Conservation (phyloP, 768 basidiomycete species). For the Termitomyces bulborhizus region DNA sequence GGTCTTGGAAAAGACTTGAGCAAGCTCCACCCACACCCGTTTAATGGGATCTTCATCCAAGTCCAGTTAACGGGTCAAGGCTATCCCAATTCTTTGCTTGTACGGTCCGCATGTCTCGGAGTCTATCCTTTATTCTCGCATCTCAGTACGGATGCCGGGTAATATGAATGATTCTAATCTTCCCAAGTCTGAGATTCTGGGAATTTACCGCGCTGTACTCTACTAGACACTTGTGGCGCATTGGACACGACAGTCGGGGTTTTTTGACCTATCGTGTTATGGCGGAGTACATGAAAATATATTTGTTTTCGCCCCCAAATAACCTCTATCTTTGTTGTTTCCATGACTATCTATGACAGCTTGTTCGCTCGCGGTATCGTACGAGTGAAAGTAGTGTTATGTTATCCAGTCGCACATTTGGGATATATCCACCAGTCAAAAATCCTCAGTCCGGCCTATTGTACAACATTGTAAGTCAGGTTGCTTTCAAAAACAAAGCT, state of each 20-base stretch:
- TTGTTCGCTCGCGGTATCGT: no score
- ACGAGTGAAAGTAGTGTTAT: no score
- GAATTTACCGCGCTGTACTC: background rate
- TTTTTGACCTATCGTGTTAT: background rate
- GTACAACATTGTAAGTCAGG: no score
- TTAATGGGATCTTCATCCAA: no score
- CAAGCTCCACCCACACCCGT: no score
- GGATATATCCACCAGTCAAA: no score
- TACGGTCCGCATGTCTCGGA: background rate
- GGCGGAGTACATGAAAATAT: background rate
- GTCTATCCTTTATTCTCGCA: background rate
- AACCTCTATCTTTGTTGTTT: background rate
- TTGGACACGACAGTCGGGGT: background rate
- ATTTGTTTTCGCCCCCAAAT: background rate
- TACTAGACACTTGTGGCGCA: background rate
- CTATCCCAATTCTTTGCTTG: background rate
- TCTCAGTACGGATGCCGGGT: no score
- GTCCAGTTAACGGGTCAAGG: no score
- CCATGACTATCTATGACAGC: background rate
- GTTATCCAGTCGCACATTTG: no score
- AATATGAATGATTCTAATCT: background rate
- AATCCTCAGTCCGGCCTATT: no score
- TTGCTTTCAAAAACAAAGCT: no score
- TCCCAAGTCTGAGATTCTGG: background rate
- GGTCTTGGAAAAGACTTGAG: background rate